Evolutionary conservation across 495 filamentous ascomycete species (phyloP).

Genomic region (Xylaria venustula): DNA sequence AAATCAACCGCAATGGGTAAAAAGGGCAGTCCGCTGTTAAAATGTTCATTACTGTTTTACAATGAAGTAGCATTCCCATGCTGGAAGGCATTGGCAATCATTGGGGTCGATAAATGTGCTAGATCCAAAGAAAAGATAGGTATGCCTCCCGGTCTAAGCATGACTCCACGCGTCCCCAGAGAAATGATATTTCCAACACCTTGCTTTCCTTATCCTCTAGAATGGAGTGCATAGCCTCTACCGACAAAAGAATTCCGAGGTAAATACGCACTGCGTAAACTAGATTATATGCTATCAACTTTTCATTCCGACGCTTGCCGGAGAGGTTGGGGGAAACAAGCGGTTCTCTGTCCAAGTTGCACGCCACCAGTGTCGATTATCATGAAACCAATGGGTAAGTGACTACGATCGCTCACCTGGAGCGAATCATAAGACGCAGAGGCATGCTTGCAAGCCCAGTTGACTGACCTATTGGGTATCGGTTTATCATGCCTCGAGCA

Average conservation of each 20-base stretch:
- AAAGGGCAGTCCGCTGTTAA: background rate
- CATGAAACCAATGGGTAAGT: background rate
- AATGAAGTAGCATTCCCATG: too few species aligned
- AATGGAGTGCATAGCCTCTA: background rate
- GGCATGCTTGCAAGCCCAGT: background rate
- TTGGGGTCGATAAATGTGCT: background rate
- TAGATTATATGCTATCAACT: background rate
- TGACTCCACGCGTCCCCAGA: background rate
- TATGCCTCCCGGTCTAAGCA: background rate
- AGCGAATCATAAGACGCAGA: background rate
- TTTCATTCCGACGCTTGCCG: background rate
- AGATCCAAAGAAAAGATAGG: background rate
- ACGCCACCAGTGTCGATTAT: background rate
- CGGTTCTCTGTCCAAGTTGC: background rate
- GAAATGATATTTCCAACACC: background rate
- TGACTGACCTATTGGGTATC: background rate
- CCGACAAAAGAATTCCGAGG: background rate
- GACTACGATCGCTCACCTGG: background rate
- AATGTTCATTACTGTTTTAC: background rate
- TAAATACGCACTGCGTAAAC: background rate
- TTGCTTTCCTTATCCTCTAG: background rate
- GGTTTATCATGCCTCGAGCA: slow-evolving; percentile 31
- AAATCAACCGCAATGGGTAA: too few species aligned
- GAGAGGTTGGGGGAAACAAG: background rate
- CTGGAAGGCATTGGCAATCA: too few species aligned